Evolutionary conservation across 2,329 filamentous ascomycete genomes (phyloP), one percentile per base, ranked within the genome.

Genomic region (Cladosporium sp.): DNA sequence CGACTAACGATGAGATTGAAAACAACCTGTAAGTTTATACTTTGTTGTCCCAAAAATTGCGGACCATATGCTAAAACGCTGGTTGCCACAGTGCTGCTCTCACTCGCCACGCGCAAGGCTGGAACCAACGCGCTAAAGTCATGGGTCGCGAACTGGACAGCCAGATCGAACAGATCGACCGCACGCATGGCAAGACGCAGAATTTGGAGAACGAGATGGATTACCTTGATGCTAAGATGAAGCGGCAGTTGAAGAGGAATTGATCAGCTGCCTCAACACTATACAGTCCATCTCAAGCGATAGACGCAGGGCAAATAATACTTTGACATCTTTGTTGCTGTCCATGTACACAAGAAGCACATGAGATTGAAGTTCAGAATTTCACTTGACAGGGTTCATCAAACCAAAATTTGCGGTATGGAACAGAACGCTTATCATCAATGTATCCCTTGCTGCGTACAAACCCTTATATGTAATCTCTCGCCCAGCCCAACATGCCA

Each of bases 151-250:
- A 94, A 70, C 81, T 94, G 22, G 86, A 90, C 60, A 77, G 82
- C 58, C 89, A 95, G 76, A 95, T 95, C 74, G 81, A 82, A 66
- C 81, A 86, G 67, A 87, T 96, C 68, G 86, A 89, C 61, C 82
- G 86, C 59, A 90, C 97, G 69, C 89, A 47, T 49, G 60, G 45
- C 45, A 68, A 62, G 90, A 93, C 87, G 75, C 91, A 96, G 47
- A 50, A 50, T 22, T 32, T 50, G 20, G 47, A 50, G 47, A 50
- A 32, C 12, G 47, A 50, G 34, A 50, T 50, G 47, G 47, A 50
- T 6, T 50, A 50, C 17, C 47, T 50, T 32, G 47, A 50, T 37
- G 47, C 47, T 5, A 50, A 50, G 47, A 50, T 50, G 47, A 50
- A 50, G 34, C 47, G 47, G 32, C 47, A 50, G 47, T 20, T 50